Conservation (phyloP, 139 green algal genomes). For the Volvox reticuliferus region DNA sequence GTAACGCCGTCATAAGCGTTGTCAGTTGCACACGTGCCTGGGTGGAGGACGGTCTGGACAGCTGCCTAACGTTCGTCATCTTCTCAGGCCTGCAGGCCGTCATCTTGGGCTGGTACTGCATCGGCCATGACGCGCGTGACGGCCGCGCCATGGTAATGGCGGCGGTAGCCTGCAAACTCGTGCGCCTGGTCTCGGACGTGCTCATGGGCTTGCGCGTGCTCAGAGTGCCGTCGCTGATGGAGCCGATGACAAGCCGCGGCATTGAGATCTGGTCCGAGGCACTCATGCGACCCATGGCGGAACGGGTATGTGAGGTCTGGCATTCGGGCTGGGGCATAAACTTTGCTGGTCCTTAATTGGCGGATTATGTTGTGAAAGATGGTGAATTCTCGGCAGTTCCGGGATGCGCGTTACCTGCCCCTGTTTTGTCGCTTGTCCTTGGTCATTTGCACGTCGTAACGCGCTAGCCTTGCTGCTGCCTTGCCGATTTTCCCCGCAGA, state of each 20-base stretch:
- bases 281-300: slow-evolving; percentile 4
- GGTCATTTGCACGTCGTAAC: background rate
- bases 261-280: slow-evolving; percentile 26
- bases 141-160: background rate
- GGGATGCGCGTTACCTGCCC: too few species aligned
- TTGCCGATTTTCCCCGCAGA: too few species aligned
- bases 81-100: slow-evolving; percentile 20
- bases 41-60: background rate
- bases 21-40: slow-evolving; percentile 10
- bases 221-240: slow-evolving; percentile 27
- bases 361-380: too few species aligned
- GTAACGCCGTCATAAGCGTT: background rate
- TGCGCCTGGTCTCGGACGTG: background rate
- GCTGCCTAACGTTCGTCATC: background rate
- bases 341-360: too few species aligned
- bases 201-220: background rate
- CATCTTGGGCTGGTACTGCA: slow-evolving; percentile 25
- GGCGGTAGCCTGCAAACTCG: slow-evolving; percentile 1
- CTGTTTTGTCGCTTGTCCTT: too few species aligned
- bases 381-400: too few species aligned
- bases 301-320: slow-evolving; percentile 15
- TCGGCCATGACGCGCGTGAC: background rate
- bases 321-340: background rate
- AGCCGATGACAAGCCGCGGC: slow-evolving; percentile 6
- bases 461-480: background rate